phyloP scores from a whole-genome alignment of 2,329 filamentous ascomycete species.

The Botrytis deweyae region DNA sequence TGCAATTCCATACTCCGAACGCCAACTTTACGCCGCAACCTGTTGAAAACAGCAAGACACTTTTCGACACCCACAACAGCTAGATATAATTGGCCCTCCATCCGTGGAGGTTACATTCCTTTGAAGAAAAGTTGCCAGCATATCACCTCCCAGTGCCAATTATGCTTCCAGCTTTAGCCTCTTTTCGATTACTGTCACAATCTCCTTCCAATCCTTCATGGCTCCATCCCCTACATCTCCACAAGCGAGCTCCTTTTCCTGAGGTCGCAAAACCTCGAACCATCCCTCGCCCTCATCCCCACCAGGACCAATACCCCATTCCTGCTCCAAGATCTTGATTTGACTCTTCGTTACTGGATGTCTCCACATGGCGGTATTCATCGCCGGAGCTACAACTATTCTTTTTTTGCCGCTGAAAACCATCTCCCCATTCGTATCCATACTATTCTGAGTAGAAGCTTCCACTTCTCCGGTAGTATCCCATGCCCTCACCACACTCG shows the following conservation, averaged over 20 bases:
- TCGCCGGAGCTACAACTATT: constrained; percentile 75
- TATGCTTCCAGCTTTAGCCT: constrained; percentile 36
- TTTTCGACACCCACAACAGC: background rate
- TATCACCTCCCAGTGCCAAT: background rate
- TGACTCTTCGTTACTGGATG: constrained; percentile 80
- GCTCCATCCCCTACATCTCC: constrained; percentile 79
- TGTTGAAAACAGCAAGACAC: background rate
- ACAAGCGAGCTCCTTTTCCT: constrained; percentile 78
- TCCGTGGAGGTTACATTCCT: background rate
- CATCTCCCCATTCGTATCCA: constrained; percentile 19
- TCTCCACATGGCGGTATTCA: constrained; percentile 90
- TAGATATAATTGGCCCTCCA: background rate
- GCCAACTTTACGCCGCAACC: background rate
- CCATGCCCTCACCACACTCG: constrained; percentile 79
- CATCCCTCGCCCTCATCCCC: constrained; percentile 64
- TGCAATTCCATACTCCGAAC: background rate
- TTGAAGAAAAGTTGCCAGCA: background rate
- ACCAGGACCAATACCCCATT: constrained; percentile 64
- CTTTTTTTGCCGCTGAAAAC: constrained; percentile 51
- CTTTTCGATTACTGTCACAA: constrained; percentile 65
- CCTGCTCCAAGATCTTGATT: constrained; percentile 65
- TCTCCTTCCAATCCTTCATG: constrained; percentile 78
- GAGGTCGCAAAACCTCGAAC: constrained; percentile 72
- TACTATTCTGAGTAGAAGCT: constrained; percentile 11
- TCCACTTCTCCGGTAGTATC: constrained; percentile 53